Percentiles rank a stretch among this genome's conserved stretches.
Conservation (phyloP, 148 eudicot species). For the Polygonum maritimum region DNA sequence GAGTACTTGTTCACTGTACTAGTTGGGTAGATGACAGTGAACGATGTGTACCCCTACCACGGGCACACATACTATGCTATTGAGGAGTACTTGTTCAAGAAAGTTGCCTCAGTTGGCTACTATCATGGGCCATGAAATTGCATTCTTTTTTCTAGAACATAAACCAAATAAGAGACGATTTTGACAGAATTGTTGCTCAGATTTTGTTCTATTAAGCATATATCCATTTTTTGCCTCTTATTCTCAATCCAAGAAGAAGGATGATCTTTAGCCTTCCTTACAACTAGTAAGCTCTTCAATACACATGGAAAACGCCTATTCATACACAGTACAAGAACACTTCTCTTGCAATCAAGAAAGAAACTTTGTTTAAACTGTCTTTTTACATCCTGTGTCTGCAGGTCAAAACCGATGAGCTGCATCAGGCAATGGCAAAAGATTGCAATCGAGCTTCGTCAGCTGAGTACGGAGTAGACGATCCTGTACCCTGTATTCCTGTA, state of each 20-base stretch:
- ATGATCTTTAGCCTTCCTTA: slow-evolving; percentile 62
- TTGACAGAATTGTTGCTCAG: too few species aligned
- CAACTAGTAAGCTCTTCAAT: slow-evolving; percentile 46
- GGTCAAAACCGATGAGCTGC: background rate
- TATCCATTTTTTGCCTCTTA: background rate
- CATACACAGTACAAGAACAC: too few species aligned
- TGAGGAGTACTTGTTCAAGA: slow-evolving; percentile 89
- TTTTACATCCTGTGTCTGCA: background rate
- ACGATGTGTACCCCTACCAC: slow-evolving; percentile 91
- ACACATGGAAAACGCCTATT: background rate
- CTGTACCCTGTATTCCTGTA: too few species aligned
- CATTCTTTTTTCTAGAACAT: slow-evolving; percentile 45
- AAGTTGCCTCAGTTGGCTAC: slow-evolving; percentile 98
- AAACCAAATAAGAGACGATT: slow-evolving; percentile 64
- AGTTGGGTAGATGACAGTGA: slow-evolving; percentile 80
- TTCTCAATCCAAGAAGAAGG: slow-evolving; percentile 52
- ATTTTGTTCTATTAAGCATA: background rate
- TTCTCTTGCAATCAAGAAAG: slow-evolving; percentile 29
- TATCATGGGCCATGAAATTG: slow-evolving; percentile 75
- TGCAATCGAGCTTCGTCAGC: background rate
- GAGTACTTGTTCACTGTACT: too few species aligned
- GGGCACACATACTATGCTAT: slow-evolving; percentile 90
- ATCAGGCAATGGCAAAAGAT: background rate
- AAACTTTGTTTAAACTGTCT: background rate
- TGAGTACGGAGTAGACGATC: background rate